A percentile compares a stretch with the other conserved stretches of the same genome.
These are phyloP conservation scores for Dittrichia graveolens DNA, from an alignment of 129 eudicot species.

Conservation along the genomic window DNA sequence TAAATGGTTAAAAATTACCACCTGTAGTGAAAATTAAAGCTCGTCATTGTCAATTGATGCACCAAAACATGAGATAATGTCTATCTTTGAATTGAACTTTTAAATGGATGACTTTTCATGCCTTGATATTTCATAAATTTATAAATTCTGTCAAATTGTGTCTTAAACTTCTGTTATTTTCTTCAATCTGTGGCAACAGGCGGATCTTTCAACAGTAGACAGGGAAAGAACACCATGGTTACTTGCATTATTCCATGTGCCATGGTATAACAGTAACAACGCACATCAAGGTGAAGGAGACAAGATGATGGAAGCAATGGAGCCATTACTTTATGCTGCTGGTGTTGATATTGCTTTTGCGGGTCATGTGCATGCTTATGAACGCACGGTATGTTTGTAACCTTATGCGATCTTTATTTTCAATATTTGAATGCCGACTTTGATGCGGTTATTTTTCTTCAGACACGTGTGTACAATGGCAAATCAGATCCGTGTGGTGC, in stretches of 20 bases:
- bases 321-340: slow-evolving; percentile 82
- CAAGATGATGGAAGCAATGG: slow-evolving; percentile 84
- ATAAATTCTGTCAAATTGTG: too few relatives aligned
- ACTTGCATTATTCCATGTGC: slow-evolving; percentile 79
- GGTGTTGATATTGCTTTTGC: slow-evolving; percentile 88
- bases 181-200: slow-evolving; percentile 50
- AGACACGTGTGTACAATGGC: slow-evolving; percentile 79
- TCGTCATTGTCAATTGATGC: too few relatives aligned
- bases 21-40: too few relatives aligned
- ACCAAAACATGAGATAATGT: too few relatives aligned
- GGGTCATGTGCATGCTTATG: slow-evolving; percentile 99
- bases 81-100: too few relatives aligned
- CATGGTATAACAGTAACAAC: slow-evolving; percentile 90
- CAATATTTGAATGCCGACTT: neutral
- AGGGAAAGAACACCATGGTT: slow-evolving; percentile 87
- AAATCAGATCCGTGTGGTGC: slow-evolving; percentile 86
- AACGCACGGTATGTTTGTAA: slow-evolving; percentile 68
- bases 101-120: too few relatives aligned
- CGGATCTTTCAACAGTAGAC: slow-evolving; percentile 78
- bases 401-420: neutral
- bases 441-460: slow-evolving; percentile 20
- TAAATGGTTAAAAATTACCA: too few relatives aligned
- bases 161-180: too few relatives aligned
- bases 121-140: too few relatives aligned
- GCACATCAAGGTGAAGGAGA: slow-evolving; percentile 96